These are phyloP conservation scores for Globisporangium echinulatum DNA, from an alignment of 352 stramenopile species.

Conservation along the genomic window DNA sequence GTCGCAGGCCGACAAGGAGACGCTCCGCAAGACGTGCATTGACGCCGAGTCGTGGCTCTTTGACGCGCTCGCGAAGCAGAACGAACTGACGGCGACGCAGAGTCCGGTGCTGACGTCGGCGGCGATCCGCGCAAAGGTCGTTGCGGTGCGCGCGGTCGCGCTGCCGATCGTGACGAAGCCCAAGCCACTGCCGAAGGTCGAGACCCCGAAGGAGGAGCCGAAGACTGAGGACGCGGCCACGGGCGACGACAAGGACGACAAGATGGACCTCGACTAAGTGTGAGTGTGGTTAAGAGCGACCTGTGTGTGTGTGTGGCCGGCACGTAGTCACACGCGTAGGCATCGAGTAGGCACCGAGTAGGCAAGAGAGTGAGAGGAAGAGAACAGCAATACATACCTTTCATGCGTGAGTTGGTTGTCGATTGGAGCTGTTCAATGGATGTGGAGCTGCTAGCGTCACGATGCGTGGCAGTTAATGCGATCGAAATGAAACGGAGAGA, in stretches of 20 bases:
- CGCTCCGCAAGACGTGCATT: conserved; percentile 86
- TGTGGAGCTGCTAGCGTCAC: too few relatives aligned
- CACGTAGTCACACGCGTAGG: too few relatives aligned
- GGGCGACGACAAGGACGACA: conserved; percentile 45
- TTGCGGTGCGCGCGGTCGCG: conserved; percentile 84
- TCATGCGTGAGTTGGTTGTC: too few relatives aligned
- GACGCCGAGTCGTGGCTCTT: conserved; percentile 94
- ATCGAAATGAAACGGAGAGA: too few relatives aligned
- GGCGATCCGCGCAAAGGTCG: conserved; percentile 87
- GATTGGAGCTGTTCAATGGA: too few relatives aligned
- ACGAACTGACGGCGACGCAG: conserved; percentile 68
- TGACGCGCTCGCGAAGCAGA: conserved; percentile 94
- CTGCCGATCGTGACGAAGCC: conserved; percentile 97
- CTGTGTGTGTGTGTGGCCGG: too few relatives aligned
- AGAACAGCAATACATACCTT: too few relatives aligned
- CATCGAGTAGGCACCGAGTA: too few relatives aligned
- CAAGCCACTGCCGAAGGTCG: conserved; percentile 84
- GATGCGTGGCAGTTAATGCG: too few relatives aligned
- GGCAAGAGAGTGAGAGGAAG: too few relatives aligned
- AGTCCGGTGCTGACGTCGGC: conserved; percentile 90
- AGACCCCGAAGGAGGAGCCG: conserved; percentile 39
- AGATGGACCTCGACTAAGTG: conserved; percentile 85
- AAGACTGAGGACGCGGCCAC: conserved; percentile 12
- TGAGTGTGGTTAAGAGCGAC: not conserved
- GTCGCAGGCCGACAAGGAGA: conserved; percentile 92